These are phyloP conservation scores for Trapa incisa DNA, from an alignment of 345 rosid genomes.

Conservation along the genomic window DNA sequence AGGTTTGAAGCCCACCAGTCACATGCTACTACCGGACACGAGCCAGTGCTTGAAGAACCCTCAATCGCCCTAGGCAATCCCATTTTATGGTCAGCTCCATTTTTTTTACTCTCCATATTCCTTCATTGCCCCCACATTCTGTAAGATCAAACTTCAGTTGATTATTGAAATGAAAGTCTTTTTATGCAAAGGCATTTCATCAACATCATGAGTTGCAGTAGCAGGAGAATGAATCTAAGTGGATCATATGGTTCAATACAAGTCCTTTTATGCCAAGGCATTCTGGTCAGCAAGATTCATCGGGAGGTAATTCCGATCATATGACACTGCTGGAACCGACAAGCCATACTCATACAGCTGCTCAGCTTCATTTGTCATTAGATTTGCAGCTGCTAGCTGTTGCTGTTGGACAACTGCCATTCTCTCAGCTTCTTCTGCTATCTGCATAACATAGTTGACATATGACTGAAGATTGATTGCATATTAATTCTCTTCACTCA, in stretches of 20 bases:
- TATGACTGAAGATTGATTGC: not conserved
- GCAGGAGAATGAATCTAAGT: not conserved
- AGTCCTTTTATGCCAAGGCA: not conserved
- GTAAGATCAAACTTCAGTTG: not conserved
- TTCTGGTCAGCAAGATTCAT: slow-evolving; percentile 51
- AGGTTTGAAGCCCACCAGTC: slow-evolving; percentile 57
- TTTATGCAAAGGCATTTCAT: not conserved
- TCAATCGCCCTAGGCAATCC: slow-evolving; percentile 7
- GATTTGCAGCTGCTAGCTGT: slow-evolving; percentile 1
- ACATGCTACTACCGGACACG: slow-evolving; percentile 49
- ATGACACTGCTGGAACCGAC: slow-evolving; percentile 27
- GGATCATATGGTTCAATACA: not conserved
- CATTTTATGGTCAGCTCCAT: not conserved
- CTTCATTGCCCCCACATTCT: slow-evolving; percentile 8
- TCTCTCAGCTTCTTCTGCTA: slow-evolving; percentile 55
- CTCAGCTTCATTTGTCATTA: too few relatives aligned
- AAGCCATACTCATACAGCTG: slow-evolving; percentile 22
- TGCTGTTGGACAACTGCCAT: slow-evolving; percentile 25
- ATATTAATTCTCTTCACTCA: too few relatives aligned
- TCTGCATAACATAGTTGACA: slow-evolving; percentile 21
- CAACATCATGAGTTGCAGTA: not conserved
- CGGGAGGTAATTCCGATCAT: slow-evolving; percentile 46
- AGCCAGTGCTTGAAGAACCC: slow-evolving; percentile 47
- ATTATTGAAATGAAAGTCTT: not conserved
- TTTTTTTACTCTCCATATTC: slow-evolving; percentile 1